Evolutionary conservation across 495 filamentous ascomycete species (phyloP), one percentile per base, ranked within the genome.

Genomic region (Delitschia confertaspora): DNA sequence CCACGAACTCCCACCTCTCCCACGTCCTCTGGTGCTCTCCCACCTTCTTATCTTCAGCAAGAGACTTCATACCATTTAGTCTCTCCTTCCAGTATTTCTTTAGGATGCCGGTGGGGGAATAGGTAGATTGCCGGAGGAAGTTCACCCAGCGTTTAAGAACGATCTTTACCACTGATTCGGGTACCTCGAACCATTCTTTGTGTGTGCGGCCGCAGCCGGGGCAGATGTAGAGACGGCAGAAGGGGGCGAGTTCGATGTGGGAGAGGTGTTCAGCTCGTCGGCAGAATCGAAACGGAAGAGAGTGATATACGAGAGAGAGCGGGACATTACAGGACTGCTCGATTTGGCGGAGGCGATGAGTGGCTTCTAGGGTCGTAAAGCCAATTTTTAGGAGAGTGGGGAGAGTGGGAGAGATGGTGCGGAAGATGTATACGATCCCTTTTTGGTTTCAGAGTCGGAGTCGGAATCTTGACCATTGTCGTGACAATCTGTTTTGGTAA

Each of bases 161-260:
- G 5, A 5, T n/a, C 16, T 35, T 17, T 3, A 19, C 33, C 18
- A 35, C 16, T 10, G 18, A 14, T 16, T 35, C 33, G 10, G 33
- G 21, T n/a, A 35, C 33, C 11, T 35, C 16, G n/a, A 35, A 35
- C 33, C 33, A 35, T 18, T 35, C 33, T 16, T 16, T 35, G 11
- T 35, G 33, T 18, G 26, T 29, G 26, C 26, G 26, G 26, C 26
- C 26, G 26, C 13, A 7, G 26, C 26, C 26, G 7, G n/a, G 26
- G 26, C 7, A 29, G 26, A 13, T 7, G 26, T 7, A 29, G 26
- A 29, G n/a, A 29, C 26, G n/a, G 26, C 13, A 7, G 26, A 29
- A 29, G 26, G 26, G n/a, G n/a, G 7, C 26, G n/a, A n/a, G n/a
- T 29, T 7, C 26, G 26, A 13, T 7, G 26, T 29, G 26, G 26